phyloP scores from a whole-genome alignment of 768 basidiomycete genomes.

The Solioccasus polychromus region DNA sequence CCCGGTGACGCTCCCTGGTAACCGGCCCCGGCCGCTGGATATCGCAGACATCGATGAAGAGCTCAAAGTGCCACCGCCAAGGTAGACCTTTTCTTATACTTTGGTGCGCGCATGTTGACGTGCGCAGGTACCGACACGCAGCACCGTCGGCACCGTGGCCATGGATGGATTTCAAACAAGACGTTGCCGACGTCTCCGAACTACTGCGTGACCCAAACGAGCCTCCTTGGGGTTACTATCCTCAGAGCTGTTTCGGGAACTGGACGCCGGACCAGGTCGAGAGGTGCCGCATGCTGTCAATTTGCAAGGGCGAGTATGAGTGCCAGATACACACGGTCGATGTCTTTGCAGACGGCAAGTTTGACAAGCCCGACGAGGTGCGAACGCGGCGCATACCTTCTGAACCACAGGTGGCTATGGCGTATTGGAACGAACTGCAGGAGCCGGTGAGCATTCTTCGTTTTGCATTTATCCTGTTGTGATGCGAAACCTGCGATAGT shows the following conservation, averaged over 20 bases:
- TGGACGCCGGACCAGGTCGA: constrained; percentile 49
- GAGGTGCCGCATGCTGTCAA: constrained; percentile 33
- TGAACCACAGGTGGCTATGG: constrained; percentile 2
- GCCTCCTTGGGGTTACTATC: constrained; percentile 38
- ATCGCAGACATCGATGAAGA: constrained; percentile 9
- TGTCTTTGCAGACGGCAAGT: constrained; percentile 13
- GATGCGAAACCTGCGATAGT: constrained; percentile 11
- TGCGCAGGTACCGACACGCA: constrained; percentile 34
- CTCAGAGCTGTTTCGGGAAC: constrained; percentile 52
- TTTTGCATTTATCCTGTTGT: too few relatives aligned
- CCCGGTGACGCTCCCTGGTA: constrained; percentile 3
- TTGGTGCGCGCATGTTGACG: too few relatives aligned
- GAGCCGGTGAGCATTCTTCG: constrained; percentile 20
- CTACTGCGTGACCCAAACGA: neutral
- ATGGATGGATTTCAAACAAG: constrained; percentile 37
- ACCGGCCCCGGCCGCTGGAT: constrained; percentile 1
- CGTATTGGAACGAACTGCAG: constrained; percentile 30
- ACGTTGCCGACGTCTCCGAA: constrained; percentile 11
- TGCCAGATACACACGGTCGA: constrained; percentile 25
- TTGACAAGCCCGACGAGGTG: constrained; percentile 11
- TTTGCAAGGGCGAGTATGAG: constrained; percentile 7
- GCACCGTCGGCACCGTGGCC: constrained; percentile 43
- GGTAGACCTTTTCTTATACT: too few relatives aligned
- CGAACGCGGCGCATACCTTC: constrained; percentile 15
- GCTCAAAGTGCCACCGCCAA: constrained; percentile 24